Percentiles rank a stretch among this genome's conserved stretches.
Evolutionary conservation across 148 eudicot genomes (phyloP).

Genomic region (Diospyros lotus): DNA sequence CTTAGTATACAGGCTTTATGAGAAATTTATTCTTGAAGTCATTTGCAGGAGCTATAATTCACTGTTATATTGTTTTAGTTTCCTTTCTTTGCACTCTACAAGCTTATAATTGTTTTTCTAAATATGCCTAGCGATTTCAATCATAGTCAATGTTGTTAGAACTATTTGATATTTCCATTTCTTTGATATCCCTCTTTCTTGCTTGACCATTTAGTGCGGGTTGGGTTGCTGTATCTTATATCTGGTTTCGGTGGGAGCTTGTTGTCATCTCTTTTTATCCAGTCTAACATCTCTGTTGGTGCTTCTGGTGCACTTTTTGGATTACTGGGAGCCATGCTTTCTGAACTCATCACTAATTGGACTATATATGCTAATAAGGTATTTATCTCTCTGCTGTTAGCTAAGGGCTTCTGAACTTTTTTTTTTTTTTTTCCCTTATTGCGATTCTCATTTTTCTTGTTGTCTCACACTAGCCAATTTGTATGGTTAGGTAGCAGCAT

Average conservation of each 20-base stretch:
- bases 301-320: constrained; percentile 21
- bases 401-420: background rate
- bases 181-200: background rate
- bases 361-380: constrained; percentile 20
- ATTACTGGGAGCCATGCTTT: constrained; percentile 21
- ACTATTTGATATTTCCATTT: background rate
- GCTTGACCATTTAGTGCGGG: constrained; percentile 2
- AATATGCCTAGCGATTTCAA: too few relatives aligned
- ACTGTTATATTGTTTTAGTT: background rate
- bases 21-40: background rate
- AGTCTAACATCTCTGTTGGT: constrained; percentile 16
- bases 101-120: background rate
- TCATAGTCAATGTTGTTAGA: background rate
- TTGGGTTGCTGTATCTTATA: constrained; percentile 19
- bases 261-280: constrained; percentile 12
- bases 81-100: background rate
- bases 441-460: background rate
- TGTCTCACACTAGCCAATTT: background rate
- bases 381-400: background rate
- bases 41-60: background rate
- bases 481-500: constrained; percentile 12
- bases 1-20: background rate
- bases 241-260: constrained; percentile 21
- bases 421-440: background rate
- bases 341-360: constrained; percentile 19